Evolutionary conservation across 305 asterid species (phyloP).

Genomic region (Rubia tinctorum): DNA sequence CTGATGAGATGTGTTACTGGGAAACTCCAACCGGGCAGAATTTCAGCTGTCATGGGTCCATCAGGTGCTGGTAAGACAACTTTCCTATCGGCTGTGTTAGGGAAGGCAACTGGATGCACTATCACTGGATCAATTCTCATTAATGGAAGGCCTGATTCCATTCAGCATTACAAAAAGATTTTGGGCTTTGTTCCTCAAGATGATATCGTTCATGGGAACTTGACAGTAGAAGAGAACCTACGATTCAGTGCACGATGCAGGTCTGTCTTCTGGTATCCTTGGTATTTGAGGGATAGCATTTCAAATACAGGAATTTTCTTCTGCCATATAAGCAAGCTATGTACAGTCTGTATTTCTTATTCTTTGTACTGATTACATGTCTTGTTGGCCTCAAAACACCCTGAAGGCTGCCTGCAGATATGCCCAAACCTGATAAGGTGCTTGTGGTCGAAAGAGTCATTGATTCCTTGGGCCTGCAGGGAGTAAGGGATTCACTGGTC

Average conservation of each 20-base stretch:
- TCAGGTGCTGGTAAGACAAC: slow-evolving; percentile 99
- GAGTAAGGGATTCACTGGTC: slow-evolving; percentile 88
- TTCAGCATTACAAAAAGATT: slow-evolving; percentile 75
- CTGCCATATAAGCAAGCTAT: background rate
- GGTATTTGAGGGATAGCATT: background rate
- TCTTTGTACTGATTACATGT: slow-evolving; percentile 28
- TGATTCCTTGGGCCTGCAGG: slow-evolving; percentile 94
- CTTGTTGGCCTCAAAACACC: slow-evolving; percentile 32
- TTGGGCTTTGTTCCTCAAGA: slow-evolving; percentile 97
- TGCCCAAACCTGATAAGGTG: slow-evolving; percentile 97
- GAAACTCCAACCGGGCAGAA: slow-evolving; percentile 77
- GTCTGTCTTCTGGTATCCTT: slow-evolving; percentile 32
- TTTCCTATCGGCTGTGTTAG: slow-evolving; percentile 92
- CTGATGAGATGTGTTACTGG: slow-evolving; percentile 82
- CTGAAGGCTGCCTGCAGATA: slow-evolving; percentile 74
- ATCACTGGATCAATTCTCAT: slow-evolving; percentile 63
- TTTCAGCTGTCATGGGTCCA: slow-evolving; percentile 95
- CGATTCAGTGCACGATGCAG: slow-evolving; percentile 99
- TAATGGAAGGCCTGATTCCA: slow-evolving; percentile 69
- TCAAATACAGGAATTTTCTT: background rate
- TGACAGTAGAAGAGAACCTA: slow-evolving; percentile 94
- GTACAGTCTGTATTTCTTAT: background rate
- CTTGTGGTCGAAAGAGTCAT: slow-evolving; percentile 97
- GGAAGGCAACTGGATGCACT: slow-evolving; percentile 86
- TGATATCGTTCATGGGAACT: slow-evolving; percentile 94